A percentile compares a stretch with the other conserved stretches of the same genome.
These are phyloP conservation scores for Pythium myriotylum DNA, from an alignment of 352 stramenopile species.

Conservation along the genomic window DNA sequence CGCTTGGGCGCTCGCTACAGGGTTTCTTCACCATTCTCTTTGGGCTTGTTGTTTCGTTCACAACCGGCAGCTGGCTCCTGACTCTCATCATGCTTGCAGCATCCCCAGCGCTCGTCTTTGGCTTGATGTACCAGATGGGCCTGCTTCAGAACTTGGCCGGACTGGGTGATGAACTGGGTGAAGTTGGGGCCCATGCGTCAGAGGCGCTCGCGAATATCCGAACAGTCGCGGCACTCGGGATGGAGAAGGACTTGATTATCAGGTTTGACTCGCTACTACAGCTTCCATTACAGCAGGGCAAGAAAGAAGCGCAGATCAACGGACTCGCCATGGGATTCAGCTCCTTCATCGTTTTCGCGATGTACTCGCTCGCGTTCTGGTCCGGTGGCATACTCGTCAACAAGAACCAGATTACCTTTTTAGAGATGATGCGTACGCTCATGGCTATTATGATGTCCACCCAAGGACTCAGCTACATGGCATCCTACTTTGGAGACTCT, in stretches of 20 bases:
- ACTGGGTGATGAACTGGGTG: slow-evolving; percentile 13
- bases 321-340: slow-evolving; percentile 66
- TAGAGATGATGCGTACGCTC: slow-evolving; percentile 47
- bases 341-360: slow-evolving; percentile 60
- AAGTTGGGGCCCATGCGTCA: slow-evolving; percentile 42
- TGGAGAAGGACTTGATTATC: slow-evolving; percentile 36
- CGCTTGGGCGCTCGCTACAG: slow-evolving; percentile 41
- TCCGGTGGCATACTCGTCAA: slow-evolving; percentile 35
- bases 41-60: slow-evolving; percentile 48
- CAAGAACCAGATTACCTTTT: neutral
- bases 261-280: slow-evolving; percentile 26
- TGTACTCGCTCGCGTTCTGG: slow-evolving; percentile 65
- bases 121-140: slow-evolving; percentile 14
- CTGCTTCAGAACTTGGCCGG: no score
- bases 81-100: slow-evolving; percentile 59
- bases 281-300: slow-evolving; percentile 17
- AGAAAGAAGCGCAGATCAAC: slow-evolving; percentile 40
- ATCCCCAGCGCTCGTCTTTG: slow-evolving; percentile 28
- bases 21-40: slow-evolving; percentile 49
- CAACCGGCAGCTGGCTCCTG: slow-evolving; percentile 56
- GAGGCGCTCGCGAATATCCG: slow-evolving; percentile 56
- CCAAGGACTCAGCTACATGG: slow-evolving; percentile 30
- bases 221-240: slow-evolving; percentile 43
- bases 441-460: slow-evolving; percentile 64
- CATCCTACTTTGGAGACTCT: slow-evolving; percentile 33